Base-by-base conservation (phyloP, 129 eudicot species). In the Silybum marianum region DNA sequence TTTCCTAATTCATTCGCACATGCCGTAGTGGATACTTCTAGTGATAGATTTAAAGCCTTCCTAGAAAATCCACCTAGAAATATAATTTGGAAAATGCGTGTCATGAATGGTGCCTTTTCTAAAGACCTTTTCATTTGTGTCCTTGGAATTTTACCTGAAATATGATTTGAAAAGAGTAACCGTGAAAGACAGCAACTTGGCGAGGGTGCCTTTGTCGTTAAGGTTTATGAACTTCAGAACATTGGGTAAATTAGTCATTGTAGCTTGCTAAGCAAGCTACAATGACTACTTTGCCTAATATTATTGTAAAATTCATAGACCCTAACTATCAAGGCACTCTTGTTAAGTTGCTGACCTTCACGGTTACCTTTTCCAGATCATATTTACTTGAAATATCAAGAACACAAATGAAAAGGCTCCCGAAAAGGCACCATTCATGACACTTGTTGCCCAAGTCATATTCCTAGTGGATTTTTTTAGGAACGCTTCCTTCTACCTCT, bases 11-110 rank as follows among this genome's bases (percentile, higher is more conserved):
- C 39, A 62, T 66, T 73, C 34, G 32, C 63, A 78, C 89, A 84
- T 88, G 76, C 90, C 4, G 94, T 88, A 82, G 89, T 86, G 30
- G 85, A 88, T 32, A 58, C 65, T 6, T 58, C 65, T 58, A 18
- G 10, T 2, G 23, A 58, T 18, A 58, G 65, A 58, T 58, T 58
- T 84, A 88, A 44, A 86, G 92, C 78, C 84, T 84, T 39, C 92
- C 90, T 16, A 90, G 82, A 73, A 88, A 90, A 39, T 90, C 85
- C 46, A 90, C 65, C 65, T 58, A 58, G 23, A 58, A 58, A 18
- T 58, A 58, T 7, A 0, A 58, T 58, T 6, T 6, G 23, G 65
- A n/a, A 54, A 58, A 18, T 58, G 3, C 5, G 22, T 58, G 23
- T 58, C 65, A 58, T 58, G 66, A 58, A 58, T 18, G 23, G 23